phyloP scores from a whole-genome alignment of 192 early-diverging fungal species.

The Podila verticillata region DNA sequence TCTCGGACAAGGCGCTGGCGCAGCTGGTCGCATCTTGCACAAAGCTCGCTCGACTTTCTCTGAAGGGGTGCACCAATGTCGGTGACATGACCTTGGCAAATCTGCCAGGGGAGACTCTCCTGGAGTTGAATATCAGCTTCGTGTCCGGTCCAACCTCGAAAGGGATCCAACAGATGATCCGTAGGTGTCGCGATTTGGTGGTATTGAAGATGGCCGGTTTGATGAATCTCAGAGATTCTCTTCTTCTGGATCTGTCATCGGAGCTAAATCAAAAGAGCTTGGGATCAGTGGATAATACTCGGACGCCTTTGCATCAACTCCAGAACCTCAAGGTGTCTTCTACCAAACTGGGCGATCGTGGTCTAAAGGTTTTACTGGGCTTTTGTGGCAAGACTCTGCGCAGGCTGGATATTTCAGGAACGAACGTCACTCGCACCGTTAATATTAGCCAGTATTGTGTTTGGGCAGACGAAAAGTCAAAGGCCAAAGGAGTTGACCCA shows the following conservation, averaged over 20 bases:
- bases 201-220: slow-evolving; percentile 35
- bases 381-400: slow-evolving; percentile 21
- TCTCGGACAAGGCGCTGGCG: slow-evolving; percentile 26
- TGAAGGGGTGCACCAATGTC: slow-evolving; percentile 38
- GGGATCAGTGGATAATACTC: no score
- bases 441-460: slow-evolving; percentile 26
- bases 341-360: slow-evolving; percentile 36
- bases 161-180: slow-evolving; percentile 19
- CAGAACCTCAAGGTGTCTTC: slow-evolving; percentile 35
- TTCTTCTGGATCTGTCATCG: slow-evolving; percentile 27
- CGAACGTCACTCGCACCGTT: slow-evolving; percentile 7
- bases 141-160: slow-evolving; percentile 28
- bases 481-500: neutral
- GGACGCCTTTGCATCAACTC: slow-evolving; percentile 13
- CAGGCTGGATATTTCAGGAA: slow-evolving; percentile 31
- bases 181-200: slow-evolving; percentile 9
- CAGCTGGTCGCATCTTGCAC: slow-evolving; percentile 19
- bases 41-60: neutral
- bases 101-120: neutral
- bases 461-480: neutral
- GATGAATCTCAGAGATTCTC: slow-evolving; percentile 16
- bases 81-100: slow-evolving; percentile 31
- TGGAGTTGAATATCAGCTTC: slow-evolving; percentile 45
- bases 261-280: slow-evolving; percentile 2
- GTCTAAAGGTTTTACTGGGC: slow-evolving; percentile 23